These are phyloP conservation scores for Bertia moriformis DNA, from an alignment of 2,329 filamentous ascomycete species.

Conservation along the genomic window DNA sequence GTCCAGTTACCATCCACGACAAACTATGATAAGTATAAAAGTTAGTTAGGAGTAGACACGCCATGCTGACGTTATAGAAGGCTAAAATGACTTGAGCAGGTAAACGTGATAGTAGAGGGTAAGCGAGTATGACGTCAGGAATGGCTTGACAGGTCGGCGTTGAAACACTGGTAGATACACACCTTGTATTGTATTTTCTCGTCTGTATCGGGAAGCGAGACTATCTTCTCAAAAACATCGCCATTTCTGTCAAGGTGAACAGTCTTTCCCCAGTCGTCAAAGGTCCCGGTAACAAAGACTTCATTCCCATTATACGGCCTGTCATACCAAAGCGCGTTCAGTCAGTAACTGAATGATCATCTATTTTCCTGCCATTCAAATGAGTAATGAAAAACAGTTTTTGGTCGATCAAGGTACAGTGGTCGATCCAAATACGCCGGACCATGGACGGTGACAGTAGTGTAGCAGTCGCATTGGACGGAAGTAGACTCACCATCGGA, in stretches of 20 bases:
- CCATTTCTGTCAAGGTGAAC: slow-evolving; percentile 39
- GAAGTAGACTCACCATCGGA: slow-evolving; percentile 8
- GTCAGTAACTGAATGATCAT: too few species aligned
- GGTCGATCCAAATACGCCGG: too few species aligned
- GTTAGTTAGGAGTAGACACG: not conserved
- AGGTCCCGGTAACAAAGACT: slow-evolving; percentile 51
- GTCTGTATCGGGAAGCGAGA: slow-evolving; percentile 29
- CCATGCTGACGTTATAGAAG: too few species aligned
- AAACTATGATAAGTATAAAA: slow-evolving; percentile 27
- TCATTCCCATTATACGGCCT: slow-evolving; percentile 43
- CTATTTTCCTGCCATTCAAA: too few species aligned
- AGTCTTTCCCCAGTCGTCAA: slow-evolving; percentile 50
- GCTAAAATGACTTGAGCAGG: too few species aligned
- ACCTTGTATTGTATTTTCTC: slow-evolving; percentile 51
- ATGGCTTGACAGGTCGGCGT: too few species aligned
- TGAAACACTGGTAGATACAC: slow-evolving; percentile 14
- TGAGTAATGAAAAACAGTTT: slow-evolving; percentile 8
- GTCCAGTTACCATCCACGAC: slow-evolving; percentile 50
- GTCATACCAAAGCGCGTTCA: too few species aligned
- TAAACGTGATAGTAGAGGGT: not conserved
- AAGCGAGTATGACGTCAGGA: not conserved
- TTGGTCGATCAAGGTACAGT: too few species aligned
- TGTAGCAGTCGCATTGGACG: too few species aligned
- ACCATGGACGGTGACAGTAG: too few species aligned
- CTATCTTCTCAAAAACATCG: slow-evolving; percentile 34